Base-by-base conservation (phyloP, 768 basidiomycete species). In the Royoungia palumana region DNA sequence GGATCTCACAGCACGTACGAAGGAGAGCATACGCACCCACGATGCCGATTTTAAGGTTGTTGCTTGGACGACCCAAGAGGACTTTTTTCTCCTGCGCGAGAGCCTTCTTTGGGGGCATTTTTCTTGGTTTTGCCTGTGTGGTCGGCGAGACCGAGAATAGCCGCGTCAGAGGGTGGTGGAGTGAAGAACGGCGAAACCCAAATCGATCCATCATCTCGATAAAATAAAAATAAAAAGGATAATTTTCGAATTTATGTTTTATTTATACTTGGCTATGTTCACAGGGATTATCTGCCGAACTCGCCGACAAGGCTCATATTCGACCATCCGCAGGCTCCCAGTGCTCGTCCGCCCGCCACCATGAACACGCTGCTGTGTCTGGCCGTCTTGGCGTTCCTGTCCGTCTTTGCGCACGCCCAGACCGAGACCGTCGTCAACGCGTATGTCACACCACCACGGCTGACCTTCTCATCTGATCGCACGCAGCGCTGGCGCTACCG, bases 31-130 rank as follows among this genome's bases (percentile, higher is more conserved):
- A 62, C 72, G 80, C 85, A 91, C 91, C 94, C 77, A 97, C 95
- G 79, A 96, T 95, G 66, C 96, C 96, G 63, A 97, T 89, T 82
- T 94, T 90, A 65, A 98, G 80, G 77, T 98, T 98, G 76, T 99
- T 99, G 57, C 88, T 77, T 28, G 96, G 95, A 47, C 94, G 74
- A 38, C 96, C 96, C 30, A 98, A 84, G 16, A 94, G 72, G 21
- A 76, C 71, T 71, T 91, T 95, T 76, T 94, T 96, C 73, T 93
- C 91, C 11, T 73, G 73, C 21, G 67, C 76, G 44, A 73, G 72
- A 45, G 83, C 83, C 71, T 95, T 94, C 74, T 92, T 94, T 13
- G 94, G 94, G 4, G 92, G 85, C 93, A 95, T 96, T 65, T 72
- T 89, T 57, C 70, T 81, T 9, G 49, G 30, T 71, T 84, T 85